Evolutionary conservation across 768 basidiomycete genomes (phyloP), one percentile per base, ranked within the genome.

Genomic region (Tylopilus felleus): DNA sequence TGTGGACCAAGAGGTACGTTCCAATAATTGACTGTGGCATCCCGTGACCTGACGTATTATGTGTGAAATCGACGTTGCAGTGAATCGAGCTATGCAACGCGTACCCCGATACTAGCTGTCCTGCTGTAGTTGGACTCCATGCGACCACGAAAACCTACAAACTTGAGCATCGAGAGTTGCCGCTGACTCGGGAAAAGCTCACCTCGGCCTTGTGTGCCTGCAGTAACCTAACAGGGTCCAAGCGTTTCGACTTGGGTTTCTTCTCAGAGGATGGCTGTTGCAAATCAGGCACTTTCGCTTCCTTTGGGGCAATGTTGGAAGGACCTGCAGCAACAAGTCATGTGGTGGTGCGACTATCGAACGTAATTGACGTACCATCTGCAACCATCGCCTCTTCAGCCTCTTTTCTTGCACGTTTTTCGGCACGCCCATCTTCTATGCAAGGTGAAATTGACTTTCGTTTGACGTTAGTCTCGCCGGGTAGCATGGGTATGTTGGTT

Each of bases 1-100:
- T 53, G 40, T 27, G 60, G 70, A 39, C 75, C 51, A 40, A 73
- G 70, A 21, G 84, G 79, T 51, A 88, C 68, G 55, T 84, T 76
- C 90, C 90, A 93, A 53, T 90, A 72, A 58, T 87, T 80, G 16
- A 90, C 80, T 19, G 82, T 74, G 40, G 85, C 84, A 68, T 93
- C 88, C 67, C 86, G 89, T 38, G 90, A 90, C 52, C 89, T 88
- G 52, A 3, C 29, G 27, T 27, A 27, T 40, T 8, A 39, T 51
- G 46, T 51, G 56, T 42, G 51, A 51, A 51, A 48, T 46, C 42
- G 47, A 33, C 33, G 42, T 36, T 25, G 17, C 10, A 51, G 45
- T 19, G 13, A 42, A 49, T 17, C 21, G 10, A 33, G 17, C 22
- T 25, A 47, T 27, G 53, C 33, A 46, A 47, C 38, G 61, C 81